phyloP scores from a whole-genome alignment of 2,329 filamentous ascomycete genomes.

The Aspergillus alliaceus region DNA sequence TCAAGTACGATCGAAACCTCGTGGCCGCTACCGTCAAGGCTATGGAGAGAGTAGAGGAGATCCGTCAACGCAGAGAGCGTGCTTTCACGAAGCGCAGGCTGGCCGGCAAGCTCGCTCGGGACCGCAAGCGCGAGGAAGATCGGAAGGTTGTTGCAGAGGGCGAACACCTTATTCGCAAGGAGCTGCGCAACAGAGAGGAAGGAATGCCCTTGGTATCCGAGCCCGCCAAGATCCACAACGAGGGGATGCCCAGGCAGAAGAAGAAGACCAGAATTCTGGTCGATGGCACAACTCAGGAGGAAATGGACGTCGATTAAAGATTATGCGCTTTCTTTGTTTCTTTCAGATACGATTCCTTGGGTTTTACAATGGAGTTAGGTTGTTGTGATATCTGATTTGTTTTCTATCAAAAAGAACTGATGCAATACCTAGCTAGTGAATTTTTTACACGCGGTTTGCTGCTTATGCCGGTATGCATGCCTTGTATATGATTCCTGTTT shows the following conservation, averaged over 20 bases:
- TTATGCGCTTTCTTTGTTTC: conserved; percentile 12
- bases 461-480: not conserved
- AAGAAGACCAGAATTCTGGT: conserved; percentile 46
- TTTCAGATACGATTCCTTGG: conserved; percentile 16
- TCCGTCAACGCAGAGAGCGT: conserved; percentile 77
- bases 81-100: conserved; percentile 94
- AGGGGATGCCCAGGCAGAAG: conserved; percentile 44
- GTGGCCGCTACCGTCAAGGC: conserved; percentile 83
- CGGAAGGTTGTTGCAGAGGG: conserved; percentile 88
- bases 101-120: conserved; percentile 73
- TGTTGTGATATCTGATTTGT: conserved; percentile 13
- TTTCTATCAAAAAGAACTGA: conserved; percentile 10
- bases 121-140: conserved; percentile 74
- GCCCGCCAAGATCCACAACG: conserved; percentile 38
- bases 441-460: not conserved
- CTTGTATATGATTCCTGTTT: not conserved
- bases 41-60: conserved; percentile 88
- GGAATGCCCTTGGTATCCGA: conserved; percentile 35
- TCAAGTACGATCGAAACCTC: conserved; percentile 93
- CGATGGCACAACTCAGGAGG: conserved; percentile 46
- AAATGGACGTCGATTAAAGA: conserved; percentile 49
- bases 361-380: conserved; percentile 25
- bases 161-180: conserved; percentile 83
- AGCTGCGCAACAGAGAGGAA: conserved; percentile 59
- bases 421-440: not conserved